Evolutionary conservation across 2,329 filamentous ascomycete genomes (phyloP).

Genomic region (Colletotrichum tropicale): DNA sequence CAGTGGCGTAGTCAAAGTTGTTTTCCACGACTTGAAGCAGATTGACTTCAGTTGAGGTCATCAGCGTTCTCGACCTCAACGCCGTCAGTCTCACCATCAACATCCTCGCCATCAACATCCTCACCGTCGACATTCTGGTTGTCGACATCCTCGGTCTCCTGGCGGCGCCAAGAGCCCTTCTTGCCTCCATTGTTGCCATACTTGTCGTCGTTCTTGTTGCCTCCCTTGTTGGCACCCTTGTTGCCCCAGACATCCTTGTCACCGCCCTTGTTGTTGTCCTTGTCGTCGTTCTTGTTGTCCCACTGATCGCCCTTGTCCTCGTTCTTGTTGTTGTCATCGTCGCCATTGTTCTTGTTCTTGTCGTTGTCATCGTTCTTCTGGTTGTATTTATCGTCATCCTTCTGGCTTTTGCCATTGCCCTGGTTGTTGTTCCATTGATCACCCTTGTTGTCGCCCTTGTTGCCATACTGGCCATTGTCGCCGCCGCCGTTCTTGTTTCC

Average conservation of each 20-base stretch:
- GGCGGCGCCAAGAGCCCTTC: background rate
- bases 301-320: background rate
- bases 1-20: background rate
- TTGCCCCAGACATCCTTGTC: background rate
- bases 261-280: background rate
- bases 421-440: background rate
- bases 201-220: background rate
- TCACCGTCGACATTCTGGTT: background rate
- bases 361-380: background rate
- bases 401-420: background rate
- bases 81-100: background rate
- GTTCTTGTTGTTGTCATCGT: background rate
- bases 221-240: background rate
- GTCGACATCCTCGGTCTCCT: background rate
- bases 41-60: background rate
- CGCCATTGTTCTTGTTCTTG: background rate
- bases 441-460: background rate
- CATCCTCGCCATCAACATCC: background rate
- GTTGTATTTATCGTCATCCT: background rate
- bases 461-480: background rate
- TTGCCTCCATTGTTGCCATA: background rate
- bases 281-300: background rate
- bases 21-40: background rate
- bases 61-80: background rate
- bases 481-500: background rate